These are phyloP conservation scores for Nicotiana benthamiana DNA, from an alignment of 257 asterid genomes.

Conservation along the genomic window DNA sequence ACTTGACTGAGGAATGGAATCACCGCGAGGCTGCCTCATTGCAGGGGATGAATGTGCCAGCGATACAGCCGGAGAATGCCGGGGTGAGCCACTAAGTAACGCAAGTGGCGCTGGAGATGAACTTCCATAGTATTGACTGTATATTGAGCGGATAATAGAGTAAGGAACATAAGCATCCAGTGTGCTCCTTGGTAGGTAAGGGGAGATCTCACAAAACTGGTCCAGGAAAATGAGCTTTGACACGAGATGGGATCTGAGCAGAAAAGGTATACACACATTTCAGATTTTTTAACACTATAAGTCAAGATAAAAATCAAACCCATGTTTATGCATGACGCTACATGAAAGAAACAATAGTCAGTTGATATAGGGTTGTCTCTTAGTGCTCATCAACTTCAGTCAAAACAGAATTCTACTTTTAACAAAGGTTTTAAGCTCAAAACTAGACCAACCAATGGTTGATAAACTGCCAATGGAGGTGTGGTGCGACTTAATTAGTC, in stretches of 20 bases:
- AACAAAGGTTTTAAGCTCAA: neutral
- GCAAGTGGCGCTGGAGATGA: constrained; percentile 53
- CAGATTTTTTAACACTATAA: neutral
- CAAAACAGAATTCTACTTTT: neutral
- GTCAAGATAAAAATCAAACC: neutral
- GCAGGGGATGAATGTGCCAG: constrained; percentile 75
- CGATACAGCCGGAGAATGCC: constrained; percentile 67
- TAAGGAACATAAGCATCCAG: constrained; percentile 79
- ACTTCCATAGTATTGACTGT: constrained; percentile 74
- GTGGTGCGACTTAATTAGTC: neutral
- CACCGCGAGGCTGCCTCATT: constrained; percentile 47
- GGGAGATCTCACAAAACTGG: constrained; percentile 80
- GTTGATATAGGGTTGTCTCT: neutral
- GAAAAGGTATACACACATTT: constrained; percentile 1
- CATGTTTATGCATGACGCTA: neutral
- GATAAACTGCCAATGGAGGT: neutral
- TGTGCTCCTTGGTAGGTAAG: constrained; percentile 73
- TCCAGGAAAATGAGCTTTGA: constrained; percentile 92
- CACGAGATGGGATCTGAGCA: constrained; percentile 56
- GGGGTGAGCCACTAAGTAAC: constrained; percentile 49
- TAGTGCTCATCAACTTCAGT: neutral
- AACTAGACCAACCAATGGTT: neutral
- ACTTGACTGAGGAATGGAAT: constrained; percentile 46
- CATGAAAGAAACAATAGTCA: neutral
- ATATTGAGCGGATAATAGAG: constrained; percentile 73